Base-by-base conservation (phyloP, 768 basidiomycete genomes). In the Suillus plorans region DNA sequence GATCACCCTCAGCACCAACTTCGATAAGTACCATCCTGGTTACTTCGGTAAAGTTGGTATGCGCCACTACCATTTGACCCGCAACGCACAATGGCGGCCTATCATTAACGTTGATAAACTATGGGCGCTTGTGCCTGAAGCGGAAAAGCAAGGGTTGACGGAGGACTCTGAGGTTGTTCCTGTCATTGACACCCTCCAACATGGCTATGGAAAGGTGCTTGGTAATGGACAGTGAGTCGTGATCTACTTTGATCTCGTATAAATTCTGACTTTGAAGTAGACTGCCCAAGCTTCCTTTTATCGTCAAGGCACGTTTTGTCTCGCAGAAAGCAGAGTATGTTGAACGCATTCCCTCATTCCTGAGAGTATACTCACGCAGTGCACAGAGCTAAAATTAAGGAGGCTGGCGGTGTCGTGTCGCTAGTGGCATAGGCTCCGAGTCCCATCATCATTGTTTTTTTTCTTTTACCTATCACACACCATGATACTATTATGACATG, bases 21-120 rank as follows among this genome's bases (percentile, higher is more conserved):
- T 97, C 76, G 95, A 97, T 82, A 97, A 97, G 83, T 98, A 95
- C 91, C 96, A 98, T 83, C 95, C 95, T 79, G 96, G 96, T 92
- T 98, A 98, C 94, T 99, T 97, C 80, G 96, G 96, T 85, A 98
- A 98, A 84, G 94, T 97, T 78, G 97, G 97, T 94, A 99, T 99
- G 97, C 89, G 97, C 77, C 90, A 90, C 80, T 99, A 91, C 92
- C 97, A 99, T 79, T 81, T 95, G 68, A 95, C 92, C 63, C 90
- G 89, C 80, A 97, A 97, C 80, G 80, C 85, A 71, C 84, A 88
- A 80, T 97, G 94, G 95, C 87, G 91, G 68, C 95, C 97, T 22
- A 91, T 90, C 77, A 93, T 99, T 90, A 99, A 99, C 84, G 89
- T 99, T 79, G 97, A 99, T 87, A 96, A 96, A 83, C 86, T 97